These are phyloP conservation scores for Phlebopus sp. DNA, from an alignment of 1,284 basidiomycete species.

Conservation along the genomic window DNA sequence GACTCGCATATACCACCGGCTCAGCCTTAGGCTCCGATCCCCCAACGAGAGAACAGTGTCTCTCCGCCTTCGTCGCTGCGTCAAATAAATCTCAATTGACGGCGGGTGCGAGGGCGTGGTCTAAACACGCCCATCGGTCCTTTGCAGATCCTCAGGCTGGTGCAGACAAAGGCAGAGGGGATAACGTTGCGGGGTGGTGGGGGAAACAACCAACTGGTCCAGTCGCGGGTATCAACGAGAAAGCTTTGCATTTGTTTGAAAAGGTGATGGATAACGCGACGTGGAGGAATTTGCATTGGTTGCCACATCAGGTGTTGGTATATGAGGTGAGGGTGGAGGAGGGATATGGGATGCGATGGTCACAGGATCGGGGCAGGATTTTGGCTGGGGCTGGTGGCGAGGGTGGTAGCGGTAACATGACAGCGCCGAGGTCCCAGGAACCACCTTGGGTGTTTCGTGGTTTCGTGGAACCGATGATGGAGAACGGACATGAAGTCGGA, in stretches of 20 bases:
- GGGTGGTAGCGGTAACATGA: neutral
- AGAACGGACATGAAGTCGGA: constrained; percentile 54
- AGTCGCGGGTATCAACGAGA: constrained; percentile 47
- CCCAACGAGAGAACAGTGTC: constrained; percentile 38
- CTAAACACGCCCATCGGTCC: constrained; percentile 57
- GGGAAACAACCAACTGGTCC: constrained; percentile 48
- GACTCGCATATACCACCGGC: constrained; percentile 54
- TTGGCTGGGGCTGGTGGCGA: neutral
- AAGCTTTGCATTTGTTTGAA: constrained; percentile 47
- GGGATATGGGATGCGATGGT: constrained; percentile 67
- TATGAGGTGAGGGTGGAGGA: constrained; percentile 55
- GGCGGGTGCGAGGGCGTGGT: constrained; percentile 57
- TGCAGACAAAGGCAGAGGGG: neutral
- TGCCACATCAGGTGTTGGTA: constrained; percentile 54
- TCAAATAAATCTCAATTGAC: constrained; percentile 46
- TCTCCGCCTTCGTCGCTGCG: constrained; percentile 44
- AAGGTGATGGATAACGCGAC: constrained; percentile 46
- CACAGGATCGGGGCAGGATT: constrained; percentile 39
- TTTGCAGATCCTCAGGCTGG: constrained; percentile 8
- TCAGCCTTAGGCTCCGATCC: constrained; percentile 54
- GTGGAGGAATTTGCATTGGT: constrained; percentile 61
- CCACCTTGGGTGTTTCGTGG: constrained; percentile 54
- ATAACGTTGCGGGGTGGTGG: constrained; percentile 49
- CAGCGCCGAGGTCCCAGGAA: constrained; percentile 1
- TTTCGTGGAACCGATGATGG: constrained; percentile 64